Conservation (phyloP, 305 asterid species). For the Andrographis paniculata region DNA sequence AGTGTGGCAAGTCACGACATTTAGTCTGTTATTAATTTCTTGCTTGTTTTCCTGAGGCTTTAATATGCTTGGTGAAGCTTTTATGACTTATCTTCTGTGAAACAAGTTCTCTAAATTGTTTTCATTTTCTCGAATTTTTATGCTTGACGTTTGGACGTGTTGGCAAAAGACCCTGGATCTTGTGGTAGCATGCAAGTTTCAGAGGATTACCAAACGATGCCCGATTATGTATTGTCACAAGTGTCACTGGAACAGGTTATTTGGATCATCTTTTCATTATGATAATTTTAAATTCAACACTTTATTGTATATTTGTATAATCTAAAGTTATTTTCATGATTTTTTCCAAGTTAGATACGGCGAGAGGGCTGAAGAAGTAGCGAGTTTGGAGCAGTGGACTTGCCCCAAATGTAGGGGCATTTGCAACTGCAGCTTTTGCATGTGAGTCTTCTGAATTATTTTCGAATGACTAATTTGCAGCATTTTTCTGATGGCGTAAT, state of each 20-base stretch:
- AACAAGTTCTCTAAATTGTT: conserved; percentile 3
- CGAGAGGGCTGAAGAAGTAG: conserved; percentile 67
- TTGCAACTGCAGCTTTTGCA: conserved; percentile 92
- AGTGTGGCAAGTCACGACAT: no score
- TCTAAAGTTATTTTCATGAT: neutral
- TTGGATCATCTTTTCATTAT: neutral
- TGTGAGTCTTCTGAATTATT: conserved; percentile 38
- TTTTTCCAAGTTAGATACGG: conserved; percentile 31
- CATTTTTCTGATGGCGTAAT: conserved; percentile 15
- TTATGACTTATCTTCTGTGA: neutral
- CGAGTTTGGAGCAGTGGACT: conserved; percentile 46
- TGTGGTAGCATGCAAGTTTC: conserved; percentile 1
- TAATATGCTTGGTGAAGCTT: neutral
- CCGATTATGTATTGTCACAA: conserved; percentile 1
- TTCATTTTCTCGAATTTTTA: conserved; percentile 10
- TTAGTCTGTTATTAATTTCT: neutral
- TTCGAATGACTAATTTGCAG: neutral
- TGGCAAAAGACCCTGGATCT: conserved; percentile 22
- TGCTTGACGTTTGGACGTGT: conserved; percentile 43
- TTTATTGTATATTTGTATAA: neutral
- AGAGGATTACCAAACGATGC: neutral
- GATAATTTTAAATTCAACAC: neutral
- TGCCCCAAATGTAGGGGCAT: conserved; percentile 89
- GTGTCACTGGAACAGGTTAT: neutral
- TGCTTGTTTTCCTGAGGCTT: conserved; percentile 3